Evolutionary conservation across 75 land plant genomes (phyloP), one percentile per base, ranked within the genome.

Genomic region (Adiantum capillusveneris): DNA sequence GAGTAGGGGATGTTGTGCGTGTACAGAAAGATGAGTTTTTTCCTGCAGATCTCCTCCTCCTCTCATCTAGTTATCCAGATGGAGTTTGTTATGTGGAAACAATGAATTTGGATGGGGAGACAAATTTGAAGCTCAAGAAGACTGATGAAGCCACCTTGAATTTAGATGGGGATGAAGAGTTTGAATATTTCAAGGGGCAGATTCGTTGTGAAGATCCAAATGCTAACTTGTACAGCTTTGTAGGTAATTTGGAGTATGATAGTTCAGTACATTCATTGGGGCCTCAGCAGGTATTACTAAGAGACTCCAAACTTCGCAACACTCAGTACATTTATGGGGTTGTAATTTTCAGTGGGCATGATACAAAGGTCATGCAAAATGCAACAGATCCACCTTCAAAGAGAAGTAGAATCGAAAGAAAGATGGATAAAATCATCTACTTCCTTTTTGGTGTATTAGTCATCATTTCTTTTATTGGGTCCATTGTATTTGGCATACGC

Each of bases 81-180:
- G 96, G 93, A 7, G 48, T 90, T 31, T 90, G 96, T 50, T 90
- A 90, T 45, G 93, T 90, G 0, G 96, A 90, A 69, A 90, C 96
- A 29, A 87, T 81, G 87, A 90, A 87, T 43, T 73, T 90, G 63
- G 96, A 90, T 68, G 96, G 96, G 1, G 96, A 90, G 54, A 90
- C 96, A 0, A 90, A 90, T 49, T 46, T 90, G 72, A 90, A 90
- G 63, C 60, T 79, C 16, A 90, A 87, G 57, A 87, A 77, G 52
- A 60, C 76, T 19, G 67, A 86, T 58, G 93, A 87, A 51, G 64
- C 64, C 0, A 90, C 93, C 16, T 58, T 81, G 42, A 53, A 52
- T 9, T 56, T 84, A 48, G 79, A 84, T 63, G 81, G 82, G 0
- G 83, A 81, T 31, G 51, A 11, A 0, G 79, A 75, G 11, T 81